Conservation (phyloP, 2,329 filamentous ascomycete species). For the Fusarium haematococcum region DNA sequence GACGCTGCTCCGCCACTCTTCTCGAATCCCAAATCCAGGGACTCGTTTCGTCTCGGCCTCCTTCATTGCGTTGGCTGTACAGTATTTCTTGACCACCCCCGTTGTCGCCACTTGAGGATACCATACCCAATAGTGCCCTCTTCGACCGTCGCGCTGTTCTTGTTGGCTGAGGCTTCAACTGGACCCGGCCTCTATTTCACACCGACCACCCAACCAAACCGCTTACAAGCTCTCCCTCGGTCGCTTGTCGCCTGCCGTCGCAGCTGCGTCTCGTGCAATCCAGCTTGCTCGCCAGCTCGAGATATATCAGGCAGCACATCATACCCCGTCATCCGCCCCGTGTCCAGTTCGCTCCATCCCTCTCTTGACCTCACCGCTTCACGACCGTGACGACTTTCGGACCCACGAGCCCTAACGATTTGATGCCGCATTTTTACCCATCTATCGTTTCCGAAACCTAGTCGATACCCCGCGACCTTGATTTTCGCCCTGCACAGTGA, state of each 20-base stretch:
- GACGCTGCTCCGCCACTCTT: slow-evolving; percentile 40
- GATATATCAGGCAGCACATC: slow-evolving; percentile 20
- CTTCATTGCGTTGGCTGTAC: slow-evolving; percentile 39
- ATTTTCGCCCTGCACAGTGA: slow-evolving; percentile 8
- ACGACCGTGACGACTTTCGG: slow-evolving; percentile 36
- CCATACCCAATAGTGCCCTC: background rate
- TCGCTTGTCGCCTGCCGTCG: background rate
- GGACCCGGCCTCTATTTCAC: background rate
- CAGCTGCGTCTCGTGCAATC: slow-evolving; percentile 9
- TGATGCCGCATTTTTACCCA: slow-evolving; percentile 39
- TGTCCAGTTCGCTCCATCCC: slow-evolving; percentile 12
- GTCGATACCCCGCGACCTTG: slow-evolving; percentile 17
- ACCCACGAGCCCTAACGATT: slow-evolving; percentile 34
- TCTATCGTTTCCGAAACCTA: slow-evolving; percentile 15
- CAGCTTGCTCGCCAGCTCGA: background rate
- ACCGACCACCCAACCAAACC: slow-evolving; percentile 20
- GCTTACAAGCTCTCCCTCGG: slow-evolving; percentile 8
- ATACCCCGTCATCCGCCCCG: slow-evolving; percentile 1
- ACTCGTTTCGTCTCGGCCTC: slow-evolving; percentile 33
- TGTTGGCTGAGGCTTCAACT: slow-evolving; percentile 30
- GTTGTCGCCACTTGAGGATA: slow-evolving; percentile 18
- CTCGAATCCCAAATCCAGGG: slow-evolving; percentile 1
- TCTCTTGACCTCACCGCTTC: slow-evolving; percentile 35
- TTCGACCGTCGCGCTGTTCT: slow-evolving; percentile 13
- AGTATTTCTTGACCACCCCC: slow-evolving; percentile 11